Evolutionary conservation across 139 green algal species (phyloP).

Genomic region (Spirogloea muscicola): DNA sequence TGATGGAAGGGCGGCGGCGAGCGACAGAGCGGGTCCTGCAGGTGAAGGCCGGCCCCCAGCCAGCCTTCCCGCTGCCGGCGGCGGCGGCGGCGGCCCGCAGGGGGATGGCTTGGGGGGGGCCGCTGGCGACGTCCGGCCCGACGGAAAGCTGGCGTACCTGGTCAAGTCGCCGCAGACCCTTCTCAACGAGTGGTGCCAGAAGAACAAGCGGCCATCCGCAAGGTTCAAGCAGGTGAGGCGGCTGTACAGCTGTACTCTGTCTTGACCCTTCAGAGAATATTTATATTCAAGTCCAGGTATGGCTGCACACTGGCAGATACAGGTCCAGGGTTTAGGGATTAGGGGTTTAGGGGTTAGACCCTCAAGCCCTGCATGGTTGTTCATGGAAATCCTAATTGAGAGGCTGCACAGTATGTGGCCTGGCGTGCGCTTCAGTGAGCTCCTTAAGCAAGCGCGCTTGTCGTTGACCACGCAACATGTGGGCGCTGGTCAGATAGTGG

Average conservation of each 20-base stretch:
- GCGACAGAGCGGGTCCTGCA: background rate
- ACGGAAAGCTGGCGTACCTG: conserved; percentile 18
- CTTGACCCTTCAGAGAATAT: conserved; percentile 6
- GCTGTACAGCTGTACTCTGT: too few species aligned
- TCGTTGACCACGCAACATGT: conserved; percentile 6
- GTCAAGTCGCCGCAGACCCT: conserved; percentile 48
- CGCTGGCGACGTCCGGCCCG: background rate
- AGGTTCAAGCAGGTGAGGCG: conserved; percentile 42
- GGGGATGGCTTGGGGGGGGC: too few species aligned
- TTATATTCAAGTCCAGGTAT: background rate
- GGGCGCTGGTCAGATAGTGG: conserved; percentile 16
- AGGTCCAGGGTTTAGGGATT: background rate
- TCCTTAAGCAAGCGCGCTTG: background rate
- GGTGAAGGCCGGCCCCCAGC: background rate
- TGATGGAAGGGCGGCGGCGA: background rate
- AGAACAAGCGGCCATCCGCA: conserved; percentile 40
- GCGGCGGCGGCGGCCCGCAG: background rate
- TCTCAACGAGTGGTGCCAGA: conserved; percentile 50
- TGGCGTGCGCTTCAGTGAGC: background rate
- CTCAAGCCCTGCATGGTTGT: background rate
- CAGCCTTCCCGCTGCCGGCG: background rate
- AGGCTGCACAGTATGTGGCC: too few species aligned
- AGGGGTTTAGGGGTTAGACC: background rate
- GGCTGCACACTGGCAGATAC: background rate
- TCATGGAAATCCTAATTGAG: too few species aligned